A percentile compares a stretch with the other conserved stretches of the same genome.
These are phyloP conservation scores for Tolypocladium tundrense DNA, from an alignment of 2,329 filamentous ascomycete species.

Conservation along the genomic window DNA sequence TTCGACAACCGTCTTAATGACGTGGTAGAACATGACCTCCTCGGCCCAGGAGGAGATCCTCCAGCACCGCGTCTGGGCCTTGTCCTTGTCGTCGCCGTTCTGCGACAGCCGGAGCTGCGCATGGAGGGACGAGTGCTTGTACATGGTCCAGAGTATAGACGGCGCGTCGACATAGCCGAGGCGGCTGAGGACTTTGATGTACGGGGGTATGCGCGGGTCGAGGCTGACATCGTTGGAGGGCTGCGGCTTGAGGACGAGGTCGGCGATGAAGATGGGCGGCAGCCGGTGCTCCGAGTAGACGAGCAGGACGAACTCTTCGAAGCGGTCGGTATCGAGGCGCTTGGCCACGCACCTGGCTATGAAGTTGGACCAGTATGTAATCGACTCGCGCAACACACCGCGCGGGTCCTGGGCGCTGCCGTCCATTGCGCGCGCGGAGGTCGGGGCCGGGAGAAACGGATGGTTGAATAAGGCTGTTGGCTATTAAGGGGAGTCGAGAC, in stretches of 20 bases:
- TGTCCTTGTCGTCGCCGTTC: conserved; percentile 7
- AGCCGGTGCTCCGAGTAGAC: conserved; percentile 42
- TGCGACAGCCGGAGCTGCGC: conserved; percentile 5
- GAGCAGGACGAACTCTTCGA: conserved; percentile 39
- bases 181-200: conserved; percentile 44
- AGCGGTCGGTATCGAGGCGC: conserved; percentile 43
- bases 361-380: conserved; percentile 39
- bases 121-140: conserved; percentile 47
- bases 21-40: conserved; percentile 86
- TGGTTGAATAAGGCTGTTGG: background rate
- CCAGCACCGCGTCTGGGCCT: conserved; percentile 31
- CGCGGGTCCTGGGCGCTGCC: conserved; percentile 8
- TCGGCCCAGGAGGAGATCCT: conserved; percentile 54
- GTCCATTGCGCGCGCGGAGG: conserved; percentile 13
- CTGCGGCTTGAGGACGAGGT: conserved; percentile 48
- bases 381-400: conserved; percentile 15
- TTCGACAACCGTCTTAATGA: conserved; percentile 72
- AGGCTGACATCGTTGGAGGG: conserved; percentile 36
- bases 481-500: background rate
- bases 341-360: conserved; percentile 36
- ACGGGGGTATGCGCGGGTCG: conserved; percentile 50
- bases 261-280: conserved; percentile 39
- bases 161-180: conserved; percentile 42
- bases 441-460: background rate
- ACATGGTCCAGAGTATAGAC: conserved; percentile 43